A percentile compares a stretch with the other conserved stretches of the same genome.
These are phyloP conservation scores for Vitis hybrid DNA, from an alignment of 177 flowering plant genomes.

Conservation along the genomic window DNA sequence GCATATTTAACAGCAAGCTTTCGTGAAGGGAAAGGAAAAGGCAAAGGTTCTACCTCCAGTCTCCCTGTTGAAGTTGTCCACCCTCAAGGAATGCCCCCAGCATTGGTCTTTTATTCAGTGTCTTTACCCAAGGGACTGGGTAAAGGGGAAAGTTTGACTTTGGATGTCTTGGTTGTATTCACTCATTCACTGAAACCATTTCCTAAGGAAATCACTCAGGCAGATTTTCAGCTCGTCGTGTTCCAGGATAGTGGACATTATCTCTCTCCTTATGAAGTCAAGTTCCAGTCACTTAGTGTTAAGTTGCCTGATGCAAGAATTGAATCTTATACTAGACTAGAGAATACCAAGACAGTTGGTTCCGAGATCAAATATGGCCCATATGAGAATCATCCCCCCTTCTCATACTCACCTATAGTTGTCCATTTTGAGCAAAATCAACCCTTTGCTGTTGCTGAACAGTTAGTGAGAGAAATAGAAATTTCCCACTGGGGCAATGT, in stretches of 20 bases:
- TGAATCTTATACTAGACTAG: constrained; percentile 79
- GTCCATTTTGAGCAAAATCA: constrained; percentile 74
- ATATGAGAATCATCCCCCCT: constrained; percentile 66
- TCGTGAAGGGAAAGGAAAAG: constrained; percentile 72
- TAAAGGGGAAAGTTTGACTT: constrained; percentile 54
- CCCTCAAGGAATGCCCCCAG: constrained; percentile 61
- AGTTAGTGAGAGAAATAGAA: constrained; percentile 84
- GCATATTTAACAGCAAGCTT: constrained; percentile 47
- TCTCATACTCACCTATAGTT: constrained; percentile 59
- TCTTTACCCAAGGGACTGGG: constrained; percentile 57
- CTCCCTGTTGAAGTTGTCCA: constrained; percentile 49
- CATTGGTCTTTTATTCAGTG: constrained; percentile 58
- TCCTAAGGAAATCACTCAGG: constrained; percentile 87
- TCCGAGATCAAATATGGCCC: constrained; percentile 95
- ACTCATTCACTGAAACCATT: constrained; percentile 74
- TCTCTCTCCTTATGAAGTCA: constrained; percentile 79
- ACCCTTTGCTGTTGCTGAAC: constrained; percentile 80
- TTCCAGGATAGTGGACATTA: constrained; percentile 77
- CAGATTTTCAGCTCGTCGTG: constrained; percentile 71
- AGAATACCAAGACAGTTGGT: constrained; percentile 62
- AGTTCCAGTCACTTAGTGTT: constrained; percentile 64
- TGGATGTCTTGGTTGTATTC: constrained; percentile 67
- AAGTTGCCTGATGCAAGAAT: constrained; percentile 70
- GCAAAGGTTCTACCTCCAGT: constrained; percentile 34
- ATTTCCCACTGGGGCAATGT: constrained; percentile 97